Evolutionary conservation across 805 yeast genomes (phyloP), one percentile per base, ranked within the genome.

Genomic region (Ogataea pilisensis): DNA sequence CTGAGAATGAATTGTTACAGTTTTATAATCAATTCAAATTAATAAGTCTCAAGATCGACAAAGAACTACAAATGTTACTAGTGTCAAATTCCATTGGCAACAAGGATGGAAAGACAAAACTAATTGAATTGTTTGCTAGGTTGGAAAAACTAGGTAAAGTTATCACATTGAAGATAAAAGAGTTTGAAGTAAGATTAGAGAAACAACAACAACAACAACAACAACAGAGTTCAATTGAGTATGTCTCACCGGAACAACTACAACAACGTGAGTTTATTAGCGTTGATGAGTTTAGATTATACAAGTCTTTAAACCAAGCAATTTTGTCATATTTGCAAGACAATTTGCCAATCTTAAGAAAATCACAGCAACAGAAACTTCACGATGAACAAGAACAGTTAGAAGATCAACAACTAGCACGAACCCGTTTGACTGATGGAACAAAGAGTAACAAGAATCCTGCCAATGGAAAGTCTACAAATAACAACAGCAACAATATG

Each of bases 281-380:
- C 8, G 2, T 39, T 20, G 70, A 78, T 35, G 85, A 76, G 50
- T 51, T 54, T 30, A 70, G 61, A 49, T 63, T 73, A 2, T 75
- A 75, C 50, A 60, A 63, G 25, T 76, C 86, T 33, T 73, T 89
- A 12, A 75, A 78, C 53, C 68, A 70, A 24, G 73, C 76, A 20
- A 71, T 83, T 2, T 65, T 82, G 0, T 55, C 68, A 7, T 87
- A 77, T 53, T 66, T 90, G 24, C 95, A 85, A 55, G 78, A 75
- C 11, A 76, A 79, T 41, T 71, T 89, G 63, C 63, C 83, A 8
- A 77, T 78, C 4, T 65, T 86, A 50, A 82, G 85, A 50, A 70
- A 72, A 21, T 54, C 84, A 13, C 88, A 87, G 38, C 56, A 52
- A 35, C 50, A 43, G 2, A 51, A 49, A 35, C 31, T 54, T 8